phyloP scores from a whole-genome alignment of 176 grass and related monocot genomes.

The Phragmites australis region DNA sequence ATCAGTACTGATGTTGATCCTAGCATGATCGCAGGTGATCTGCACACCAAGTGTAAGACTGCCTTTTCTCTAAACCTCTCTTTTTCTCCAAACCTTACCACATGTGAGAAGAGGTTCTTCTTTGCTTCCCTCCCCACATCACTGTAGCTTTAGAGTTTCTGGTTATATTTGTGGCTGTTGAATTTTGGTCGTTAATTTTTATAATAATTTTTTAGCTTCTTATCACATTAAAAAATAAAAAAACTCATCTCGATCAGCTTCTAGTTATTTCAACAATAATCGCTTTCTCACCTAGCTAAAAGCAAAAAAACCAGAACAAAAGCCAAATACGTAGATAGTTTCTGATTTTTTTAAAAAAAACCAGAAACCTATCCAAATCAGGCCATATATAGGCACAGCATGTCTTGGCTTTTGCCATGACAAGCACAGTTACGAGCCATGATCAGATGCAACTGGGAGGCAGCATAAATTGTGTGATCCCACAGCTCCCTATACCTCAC shows the following conservation, averaged over 20 bases:
- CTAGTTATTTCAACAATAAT: too few relatives aligned
- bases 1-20: conserved; percentile 39
- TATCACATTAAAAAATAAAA: too few relatives aligned
- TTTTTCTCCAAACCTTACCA: conserved; percentile 46
- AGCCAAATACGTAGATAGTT: too few relatives aligned
- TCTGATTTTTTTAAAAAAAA: too few relatives aligned
- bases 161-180: too few relatives aligned
- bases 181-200: too few relatives aligned
- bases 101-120: conserved; percentile 41
- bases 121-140: conserved; percentile 37
- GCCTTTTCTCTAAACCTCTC: conserved; percentile 31
- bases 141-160: too few relatives aligned
- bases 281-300: too few relatives aligned
- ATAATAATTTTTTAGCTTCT: too few relatives aligned
- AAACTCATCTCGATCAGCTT: too few relatives aligned
- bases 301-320: too few relatives aligned
- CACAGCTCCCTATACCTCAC: background rate
- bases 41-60: conserved; percentile 45
- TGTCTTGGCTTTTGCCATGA: conserved; percentile 47
- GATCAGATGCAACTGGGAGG: conserved; percentile 47
- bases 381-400: conserved; percentile 15
- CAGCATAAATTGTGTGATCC: conserved; percentile 72
- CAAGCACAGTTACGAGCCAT: conserved; percentile 35
- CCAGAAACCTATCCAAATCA: too few relatives aligned
- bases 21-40: conserved; percentile 48